Evolutionary conservation across 2,329 filamentous ascomycete species (phyloP), one percentile per base, ranked within the genome.

Genomic region (Ceratocystis albifundus): DNA sequence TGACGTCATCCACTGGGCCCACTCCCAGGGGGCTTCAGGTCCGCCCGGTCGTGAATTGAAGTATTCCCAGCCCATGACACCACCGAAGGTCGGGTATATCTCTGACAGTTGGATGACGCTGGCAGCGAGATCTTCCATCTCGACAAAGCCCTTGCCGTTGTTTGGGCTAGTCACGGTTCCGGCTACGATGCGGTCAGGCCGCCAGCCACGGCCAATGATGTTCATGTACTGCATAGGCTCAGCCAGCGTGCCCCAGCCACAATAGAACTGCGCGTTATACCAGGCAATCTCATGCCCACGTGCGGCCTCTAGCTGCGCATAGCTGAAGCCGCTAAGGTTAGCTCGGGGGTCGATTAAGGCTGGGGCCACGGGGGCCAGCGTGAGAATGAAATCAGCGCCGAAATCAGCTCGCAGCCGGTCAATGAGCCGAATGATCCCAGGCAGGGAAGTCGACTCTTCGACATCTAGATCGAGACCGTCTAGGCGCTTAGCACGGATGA

Each of bases 201-300:
- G 78, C 86, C 89, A 96, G 7, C 90, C 90, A 57, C 80, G 78
- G 15, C 78, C 77, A 7, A 84, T 70, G 64, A 84, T 79, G 62
- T 74, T 70, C 66, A 83, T 78, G 72, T 82, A 85, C 73, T 79
- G 77, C 50, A 73, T 65, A 0, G 80, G 75, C 32, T 72, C 78
- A 59, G 71, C 74, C 68, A 80, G 76, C 70, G 80, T 79, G 7
- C 90, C 90, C 86, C 90, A 96, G 1, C 90, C 90, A 72, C 89
- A 94, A 79, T 96, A 96, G 75, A 96, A 96, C 73, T 96, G 92
- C 4, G 87, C 81, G 73, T 96, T 96, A 75, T 96, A 96, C 84
- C 90, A 96, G 2, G 81, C 80, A 32, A 96, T 88, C 55, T 87
- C 81, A 17, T 75, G 75, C 0, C 87, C 86, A 4, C 84, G 80